Percentiles rank a stretch among this genome's conserved stretches.
Evolutionary conservation across 768 basidiomycete genomes (phyloP).

Genomic region (Lactifluus rugatus): DNA sequence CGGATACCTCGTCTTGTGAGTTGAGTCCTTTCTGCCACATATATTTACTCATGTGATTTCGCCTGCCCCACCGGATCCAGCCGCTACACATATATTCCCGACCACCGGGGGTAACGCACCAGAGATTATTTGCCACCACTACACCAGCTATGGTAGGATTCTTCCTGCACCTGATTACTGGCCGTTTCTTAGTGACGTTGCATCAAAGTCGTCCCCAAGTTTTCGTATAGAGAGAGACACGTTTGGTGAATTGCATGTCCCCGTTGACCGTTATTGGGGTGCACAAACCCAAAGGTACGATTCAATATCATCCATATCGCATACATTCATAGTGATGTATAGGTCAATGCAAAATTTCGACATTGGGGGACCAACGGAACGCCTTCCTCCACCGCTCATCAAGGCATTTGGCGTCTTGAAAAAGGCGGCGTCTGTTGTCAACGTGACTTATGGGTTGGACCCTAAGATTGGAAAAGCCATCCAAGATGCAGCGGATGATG

Average conservation of each 20-base stretch:
- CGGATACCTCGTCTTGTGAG: slow-evolving; percentile 18
- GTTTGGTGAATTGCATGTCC: slow-evolving; percentile 90
- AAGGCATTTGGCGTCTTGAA: slow-evolving; percentile 97
- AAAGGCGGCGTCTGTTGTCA: slow-evolving; percentile 90
- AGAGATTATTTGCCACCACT: slow-evolving; percentile 27
- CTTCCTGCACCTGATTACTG: neutral
- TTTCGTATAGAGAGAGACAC: slow-evolving; percentile 86
- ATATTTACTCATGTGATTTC: slow-evolving; percentile 27
- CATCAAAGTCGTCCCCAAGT: slow-evolving; percentile 34
- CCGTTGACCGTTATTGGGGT: slow-evolving; percentile 88
- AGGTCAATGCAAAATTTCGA: slow-evolving; percentile 97
- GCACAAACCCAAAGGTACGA: slow-evolving; percentile 90
- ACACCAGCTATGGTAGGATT: slow-evolving; percentile 29
- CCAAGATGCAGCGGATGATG: slow-evolving; percentile 89
- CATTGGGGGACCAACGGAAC: slow-evolving; percentile 90
- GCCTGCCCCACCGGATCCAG: slow-evolving; percentile 1
- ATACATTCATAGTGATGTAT: slow-evolving; percentile 1
- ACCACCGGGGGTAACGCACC: slow-evolving; percentile 2
- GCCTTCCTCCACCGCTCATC: slow-evolving; percentile 90
- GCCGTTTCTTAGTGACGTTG: neutral
- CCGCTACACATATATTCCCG: slow-evolving; percentile 1
- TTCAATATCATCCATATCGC: neutral
- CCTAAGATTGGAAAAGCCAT: slow-evolving; percentile 82
- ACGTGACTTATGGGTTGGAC: slow-evolving; percentile 84
- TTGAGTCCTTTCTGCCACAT: slow-evolving; percentile 5